Conservation (phyloP, 2,329 filamentous ascomycete genomes). For the Lojkania enalia region DNA sequence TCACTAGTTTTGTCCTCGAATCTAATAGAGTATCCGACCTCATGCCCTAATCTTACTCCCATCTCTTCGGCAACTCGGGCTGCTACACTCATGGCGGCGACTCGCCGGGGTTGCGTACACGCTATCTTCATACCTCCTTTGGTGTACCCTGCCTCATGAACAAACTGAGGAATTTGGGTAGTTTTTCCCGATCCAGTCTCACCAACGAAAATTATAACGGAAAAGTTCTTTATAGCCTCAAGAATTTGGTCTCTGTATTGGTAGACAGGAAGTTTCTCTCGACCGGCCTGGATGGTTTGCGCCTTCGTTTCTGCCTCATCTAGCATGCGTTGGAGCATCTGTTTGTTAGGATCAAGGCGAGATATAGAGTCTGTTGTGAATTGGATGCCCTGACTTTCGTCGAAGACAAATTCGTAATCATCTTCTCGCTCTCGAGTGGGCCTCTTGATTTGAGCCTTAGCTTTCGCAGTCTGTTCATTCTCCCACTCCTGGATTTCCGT, state of each 20-base stretch:
- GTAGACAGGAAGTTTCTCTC: constrained; percentile 89
- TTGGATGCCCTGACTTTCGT: constrained; percentile 83
- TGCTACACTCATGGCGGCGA: constrained; percentile 97
- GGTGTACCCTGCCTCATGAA: constrained; percentile 88
- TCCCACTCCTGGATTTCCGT: constrained; percentile 98
- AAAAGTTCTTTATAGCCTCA: constrained; percentile 71
- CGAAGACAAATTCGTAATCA: constrained; percentile 91
- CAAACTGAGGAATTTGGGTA: constrained; percentile 90
- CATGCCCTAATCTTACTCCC: constrained; percentile 83
- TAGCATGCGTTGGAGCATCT: constrained; percentile 76
- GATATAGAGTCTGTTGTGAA: constrained; percentile 77
- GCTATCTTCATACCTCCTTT: constrained; percentile 83
- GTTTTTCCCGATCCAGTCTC: constrained; percentile 97
- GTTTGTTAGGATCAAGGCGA: constrained; percentile 78
- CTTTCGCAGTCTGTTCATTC: constrained; percentile 81
- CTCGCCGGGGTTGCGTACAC: constrained; percentile 91
- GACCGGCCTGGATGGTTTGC: constrained; percentile 84
- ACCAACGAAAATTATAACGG: constrained; percentile 88
- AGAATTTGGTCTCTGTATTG: constrained; percentile 84
- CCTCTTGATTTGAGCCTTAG: constrained; percentile 73
- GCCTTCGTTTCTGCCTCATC: constrained; percentile 88
- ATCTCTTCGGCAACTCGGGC: constrained; percentile 93
- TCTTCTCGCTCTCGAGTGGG: constrained; percentile 70
- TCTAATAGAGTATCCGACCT: constrained; percentile 92
- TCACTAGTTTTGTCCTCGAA: constrained; percentile 92